phyloP scores from a whole-genome alignment of 2,329 filamentous ascomycete species.

The Didymella pinodella region DNA sequence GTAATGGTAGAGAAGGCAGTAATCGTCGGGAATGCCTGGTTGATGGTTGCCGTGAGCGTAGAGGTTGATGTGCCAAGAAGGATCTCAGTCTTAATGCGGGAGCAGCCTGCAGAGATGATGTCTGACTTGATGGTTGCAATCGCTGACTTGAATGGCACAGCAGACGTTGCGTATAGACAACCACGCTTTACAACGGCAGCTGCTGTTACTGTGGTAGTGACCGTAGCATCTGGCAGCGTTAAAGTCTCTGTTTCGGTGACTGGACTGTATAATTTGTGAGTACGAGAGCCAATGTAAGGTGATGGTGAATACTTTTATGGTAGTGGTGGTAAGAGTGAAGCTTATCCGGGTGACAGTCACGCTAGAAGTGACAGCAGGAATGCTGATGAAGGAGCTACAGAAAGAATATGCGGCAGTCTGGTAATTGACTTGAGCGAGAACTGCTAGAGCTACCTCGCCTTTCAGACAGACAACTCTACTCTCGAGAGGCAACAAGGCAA shows the following conservation, averaged over 20 bases:
- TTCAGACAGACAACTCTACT: not conserved
- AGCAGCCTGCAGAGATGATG: not conserved
- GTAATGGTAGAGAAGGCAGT: not conserved
- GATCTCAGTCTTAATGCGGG: conserved; percentile 4
- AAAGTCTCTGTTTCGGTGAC: not conserved
- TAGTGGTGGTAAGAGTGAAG: not conserved
- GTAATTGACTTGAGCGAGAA: not conserved
- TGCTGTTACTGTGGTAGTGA: not conserved
- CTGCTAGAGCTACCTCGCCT: not conserved
- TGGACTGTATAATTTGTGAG: not conserved
- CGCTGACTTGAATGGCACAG: not conserved
- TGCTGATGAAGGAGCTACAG: not conserved
- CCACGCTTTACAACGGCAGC: not conserved
- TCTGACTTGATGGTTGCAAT: conserved; percentile 1
- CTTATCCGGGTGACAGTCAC: conserved; percentile 2
- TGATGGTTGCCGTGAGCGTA: conserved; percentile 1
- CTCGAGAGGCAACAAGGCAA: not conserved
- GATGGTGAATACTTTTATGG: not conserved
- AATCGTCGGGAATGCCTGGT: not conserved
- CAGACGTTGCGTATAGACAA: not conserved
- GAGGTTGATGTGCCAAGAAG: conserved; percentile 1
- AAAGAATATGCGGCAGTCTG: not conserved
- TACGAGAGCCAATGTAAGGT: not conserved
- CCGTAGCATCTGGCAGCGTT: not conserved
- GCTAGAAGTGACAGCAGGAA: not conserved